Evolutionary conservation across 2,329 filamentous ascomycete genomes (phyloP), one percentile per base, ranked within the genome.

Genomic region (Stemphylium vesicarium): DNA sequence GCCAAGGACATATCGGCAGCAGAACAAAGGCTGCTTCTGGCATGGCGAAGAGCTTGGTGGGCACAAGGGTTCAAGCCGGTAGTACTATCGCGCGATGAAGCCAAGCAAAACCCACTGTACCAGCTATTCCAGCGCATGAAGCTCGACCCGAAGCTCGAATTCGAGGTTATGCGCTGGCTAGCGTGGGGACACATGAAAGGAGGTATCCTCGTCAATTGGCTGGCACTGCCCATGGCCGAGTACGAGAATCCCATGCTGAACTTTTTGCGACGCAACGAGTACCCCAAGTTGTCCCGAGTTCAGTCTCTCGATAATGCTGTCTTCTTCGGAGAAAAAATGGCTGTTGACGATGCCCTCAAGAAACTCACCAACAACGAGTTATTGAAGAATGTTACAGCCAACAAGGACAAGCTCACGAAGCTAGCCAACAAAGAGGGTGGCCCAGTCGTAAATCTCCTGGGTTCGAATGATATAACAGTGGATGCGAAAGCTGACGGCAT

Each of bases 41-140:
- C 90, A 48, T 98, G 95, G 95, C 85, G 93, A 56, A 85, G 92
- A 40, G 93, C 94, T 2, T 98, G 94, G 92, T 98, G 92, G 91
- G 92, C 93, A 0, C 87, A 96, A 68, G 95, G 94, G 10, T 97
- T 98, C 78, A 87, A 83, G 59, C 94, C 95, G 0, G 82, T 95
- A 7, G 89, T 98, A 36, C 77, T 98, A 51, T 88, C 90, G 45
- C 84, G 86, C 13, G 86, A 84, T 1, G 94, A 98, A 72, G 92
- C 93, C 15, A 89, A 88, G 81, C 87, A 87, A 69, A 95, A 96
- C 70, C 90, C 90, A 1, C 77, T 90, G 16, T 96, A 94, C 72
- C 82, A 87, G 62, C 81, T 87, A 48, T 78, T 96, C 48, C 88
- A 92, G 54, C 69, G 70, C 39, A 59, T 77, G 63, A 71, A 75